phyloP scores from a whole-genome alignment of 805 yeast genomes.

The Candida awuae region DNA sequence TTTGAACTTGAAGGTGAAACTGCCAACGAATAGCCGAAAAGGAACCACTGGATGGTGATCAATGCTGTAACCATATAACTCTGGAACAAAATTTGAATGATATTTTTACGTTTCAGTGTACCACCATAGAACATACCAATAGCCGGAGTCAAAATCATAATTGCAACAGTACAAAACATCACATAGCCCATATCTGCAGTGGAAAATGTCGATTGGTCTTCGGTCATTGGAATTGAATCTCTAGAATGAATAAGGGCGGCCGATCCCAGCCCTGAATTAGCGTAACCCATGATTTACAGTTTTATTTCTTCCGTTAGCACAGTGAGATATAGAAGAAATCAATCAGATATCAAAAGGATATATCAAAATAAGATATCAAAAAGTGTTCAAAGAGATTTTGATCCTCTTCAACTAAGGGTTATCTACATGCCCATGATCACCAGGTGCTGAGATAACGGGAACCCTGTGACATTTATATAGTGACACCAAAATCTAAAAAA shows the following conservation, averaged over 20 bases:
- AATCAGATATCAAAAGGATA: not conserved
- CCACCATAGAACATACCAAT: constrained; percentile 42
- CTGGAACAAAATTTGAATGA: constrained; percentile 38
- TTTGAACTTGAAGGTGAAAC: constrained; percentile 28
- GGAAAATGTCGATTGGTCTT: constrained; percentile 30
- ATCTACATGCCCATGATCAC: too few relatives aligned
- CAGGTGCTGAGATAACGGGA: too few relatives aligned
- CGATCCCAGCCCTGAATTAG: constrained; percentile 28
- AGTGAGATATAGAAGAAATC: too few relatives aligned
- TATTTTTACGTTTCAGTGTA: constrained; percentile 33
- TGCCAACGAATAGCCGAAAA: constrained; percentile 40
- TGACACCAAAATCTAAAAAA: too few relatives aligned
- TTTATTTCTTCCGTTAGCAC: too few relatives aligned
- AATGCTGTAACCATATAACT: constrained; percentile 34
- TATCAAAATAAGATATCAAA: not conserved
- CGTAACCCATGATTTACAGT: constrained; percentile 22
- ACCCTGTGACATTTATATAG: too few relatives aligned
- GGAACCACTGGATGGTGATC: constrained; percentile 36
- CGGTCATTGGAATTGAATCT: constrained; percentile 24
- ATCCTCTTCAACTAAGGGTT: too few relatives aligned
- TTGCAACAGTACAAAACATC: constrained; percentile 39
- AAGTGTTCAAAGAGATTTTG: too few relatives aligned
- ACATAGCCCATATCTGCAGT: constrained; percentile 45
- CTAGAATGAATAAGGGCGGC: constrained; percentile 21
- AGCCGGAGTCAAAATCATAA: constrained; percentile 39